Base-by-base conservation (phyloP, 805 yeast genomes). In the Sungouiozyma intestinalis region DNA sequence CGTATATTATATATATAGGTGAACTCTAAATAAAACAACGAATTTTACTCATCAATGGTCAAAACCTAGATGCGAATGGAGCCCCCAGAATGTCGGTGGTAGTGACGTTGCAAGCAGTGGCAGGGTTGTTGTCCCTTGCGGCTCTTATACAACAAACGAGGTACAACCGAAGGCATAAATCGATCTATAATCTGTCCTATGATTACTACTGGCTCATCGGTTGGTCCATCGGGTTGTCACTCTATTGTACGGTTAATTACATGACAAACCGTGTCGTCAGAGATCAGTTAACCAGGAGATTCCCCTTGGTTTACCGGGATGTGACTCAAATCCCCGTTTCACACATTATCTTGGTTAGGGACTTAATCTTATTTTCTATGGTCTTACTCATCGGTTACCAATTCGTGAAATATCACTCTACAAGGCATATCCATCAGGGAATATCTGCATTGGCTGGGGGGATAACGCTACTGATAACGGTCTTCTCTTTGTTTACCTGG, bases 71-170 rank as follows among this genome's bases (percentile, higher is more conserved):
- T n/a, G n/a, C n/a, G n/a, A n/a, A n/a, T n/a, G n/a, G n/a, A n/a
- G n/a, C n/a, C n/a, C n/a, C n/a, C n/a, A n/a, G n/a, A n/a, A 35
- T 31, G 27, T 20, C 39, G 9, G 24, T 38, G 5, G 31, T 42
- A 3, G n/a, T 42, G 18, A 15, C 19, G 3, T 38, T 39, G 15
- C 45, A 42, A 13, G 16, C 27, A 4, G 16, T 31, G 24, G 41
- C 36, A 88, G 87, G 64, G 96, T 86, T 35, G 85, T 80, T 51
- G 32, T 44, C 48, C 17, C 38, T 33, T n/a, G 32, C 41, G 16
- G 57, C 58, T 2, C 39, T 49, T 8, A 44, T 46, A 6, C 51
- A 51, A 35, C 64, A 58, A 40, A 45, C 47, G 27, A 47, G 50
- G 19, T 57, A 57, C 37, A 54, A 58, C 38, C 53, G 49, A 36